phyloP scores from a whole-genome alignment of 2,329 filamentous ascomycete genomes.

The Cryphonectria parasitica region DNA sequence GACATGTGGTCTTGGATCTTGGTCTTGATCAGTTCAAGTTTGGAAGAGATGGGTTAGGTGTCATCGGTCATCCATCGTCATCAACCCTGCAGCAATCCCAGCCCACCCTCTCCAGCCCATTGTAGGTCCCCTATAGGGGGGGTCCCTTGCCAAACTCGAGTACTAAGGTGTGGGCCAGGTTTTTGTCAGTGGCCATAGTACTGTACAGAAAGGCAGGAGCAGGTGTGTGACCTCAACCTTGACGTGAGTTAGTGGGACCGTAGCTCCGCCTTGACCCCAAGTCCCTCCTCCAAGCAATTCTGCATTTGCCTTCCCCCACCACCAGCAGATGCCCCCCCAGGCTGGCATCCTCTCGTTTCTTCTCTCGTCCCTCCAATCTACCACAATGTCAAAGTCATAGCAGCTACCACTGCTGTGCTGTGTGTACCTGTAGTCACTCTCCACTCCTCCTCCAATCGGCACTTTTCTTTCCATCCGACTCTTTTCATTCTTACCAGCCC shows the following conservation, averaged over 20 bases:
- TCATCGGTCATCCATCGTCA: conserved; percentile 5
- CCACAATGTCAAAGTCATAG: not conserved
- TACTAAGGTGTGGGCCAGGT: not conserved
- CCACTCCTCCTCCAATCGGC: conserved; percentile 15
- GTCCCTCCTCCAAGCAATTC: not conserved
- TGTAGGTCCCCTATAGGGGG: not conserved
- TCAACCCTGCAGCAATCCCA: conserved; percentile 16
- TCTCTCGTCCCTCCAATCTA: not conserved
- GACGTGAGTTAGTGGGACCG: not conserved
- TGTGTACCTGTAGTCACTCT: not conserved
- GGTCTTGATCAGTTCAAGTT: not conserved
- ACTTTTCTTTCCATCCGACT: not conserved
- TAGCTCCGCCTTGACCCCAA: conserved; percentile 1
- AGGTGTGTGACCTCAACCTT: conserved; percentile 4
- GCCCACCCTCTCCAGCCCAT: conserved; percentile 1
- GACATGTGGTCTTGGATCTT: not conserved
- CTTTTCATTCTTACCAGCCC: not conserved
- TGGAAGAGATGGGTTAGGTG: not conserved
- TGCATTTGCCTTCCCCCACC: not conserved
- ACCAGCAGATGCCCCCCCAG: not conserved
- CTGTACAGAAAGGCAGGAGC: not conserved
- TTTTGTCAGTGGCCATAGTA: not conserved
- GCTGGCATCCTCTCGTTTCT: not conserved
- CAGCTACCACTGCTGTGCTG: not conserved
- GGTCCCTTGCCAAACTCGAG: not conserved